Base-by-base conservation (phyloP, 176 grass and related monocot species). In the Aegilops longissima region DNA sequence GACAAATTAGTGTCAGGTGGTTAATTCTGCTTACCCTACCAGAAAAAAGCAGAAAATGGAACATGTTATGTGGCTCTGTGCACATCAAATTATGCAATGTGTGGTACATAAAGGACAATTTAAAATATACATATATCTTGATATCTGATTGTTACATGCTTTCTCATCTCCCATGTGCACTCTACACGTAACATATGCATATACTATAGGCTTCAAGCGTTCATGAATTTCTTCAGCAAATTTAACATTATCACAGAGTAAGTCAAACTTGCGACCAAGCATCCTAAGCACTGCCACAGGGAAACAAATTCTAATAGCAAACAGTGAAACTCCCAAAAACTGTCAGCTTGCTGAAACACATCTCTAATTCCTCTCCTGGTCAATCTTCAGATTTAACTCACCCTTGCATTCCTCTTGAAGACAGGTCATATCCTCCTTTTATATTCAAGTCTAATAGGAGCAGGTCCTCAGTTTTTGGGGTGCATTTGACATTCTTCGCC, bases 361-460 rank as follows among this genome's bases (percentile, higher is more conserved):
- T 85, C 65, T 70, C 80, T 83, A 90, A 76, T 78, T 77, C 83
- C 68, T 82, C 69, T 88, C 82, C 70, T 76, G 78, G 66, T 86
- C 90, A 65, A 99, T 99, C 76, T 92, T 93, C 70, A 94, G 68
- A 78, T 93, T 80, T 21, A 75, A 85, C 20, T 95, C 86, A 27
- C 6, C 80, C 52, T 77, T 90, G 83, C 74, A 74, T 80, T 67
- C 82, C 89, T 87, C 84, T 90, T 40, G 82, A 90, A 80, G 93
- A 88, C 16, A 84, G 13, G 25, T 94, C 92, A 80, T 89, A 90
- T 65, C 86, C 89, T 86, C 97, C 93, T 90, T 85, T 91, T n/a
- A 90, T 90, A 82, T 96, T 99, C 89, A 99, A 92, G 85, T 96
- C 92, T 83, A 98, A 71, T 44, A 90, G 67, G 78, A 78, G 77